Base-by-base conservation (phyloP, 1,284 basidiomycete species). In the Cutaneotrichosporon cavernicola region DNA sequence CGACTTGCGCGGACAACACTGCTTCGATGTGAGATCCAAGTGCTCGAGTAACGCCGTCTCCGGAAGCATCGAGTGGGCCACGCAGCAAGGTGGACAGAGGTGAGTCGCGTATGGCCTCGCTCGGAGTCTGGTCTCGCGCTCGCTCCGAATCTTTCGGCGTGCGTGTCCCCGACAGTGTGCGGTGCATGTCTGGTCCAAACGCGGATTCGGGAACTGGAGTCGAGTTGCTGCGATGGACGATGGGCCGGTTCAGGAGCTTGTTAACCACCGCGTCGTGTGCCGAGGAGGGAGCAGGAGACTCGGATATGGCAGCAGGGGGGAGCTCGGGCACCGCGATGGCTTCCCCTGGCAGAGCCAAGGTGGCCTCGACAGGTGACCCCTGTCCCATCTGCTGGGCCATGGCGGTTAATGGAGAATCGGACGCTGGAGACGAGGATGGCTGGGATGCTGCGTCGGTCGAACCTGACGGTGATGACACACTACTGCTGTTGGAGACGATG, bases 1-100 rank as follows among this genome's bases (percentile, higher is more conserved):
- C 63, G 26, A 63, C 65, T 60, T 67, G 65, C 14, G 65, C 65
- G 2, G 31, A 18, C 16, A 69, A 56, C 16, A 66, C 68, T 1
- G 63, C 63, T 6, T 65, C 65, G 49, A 68, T 65, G n/a, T 68
- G 66, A 16, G 32, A 40, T 7, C 32, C 49, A 11, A 68, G 60
- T 14, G 66, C 66, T 22, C 62, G 61, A 14, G 62, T 61, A 7
- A 68, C 64, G 11, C 62, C 56, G 5, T 38, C 60, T n/a, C 66
- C 66, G 13, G 36, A n/a, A 0, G 66, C 58, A 21, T 68, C 66
- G 22, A 68, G 60, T 6, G 66, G 59, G 26, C 64, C 66, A 26
- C 56, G 59, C 4, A 68, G 56, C 51, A 68, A 55, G 3, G 40
- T 46, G 14, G 36, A 16, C 26, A 68, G 56, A 0, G 47, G 40